phyloP scores from a whole-genome alignment of 176 grass and related monocot genomes.

The Elymus sibiricus region DNA sequence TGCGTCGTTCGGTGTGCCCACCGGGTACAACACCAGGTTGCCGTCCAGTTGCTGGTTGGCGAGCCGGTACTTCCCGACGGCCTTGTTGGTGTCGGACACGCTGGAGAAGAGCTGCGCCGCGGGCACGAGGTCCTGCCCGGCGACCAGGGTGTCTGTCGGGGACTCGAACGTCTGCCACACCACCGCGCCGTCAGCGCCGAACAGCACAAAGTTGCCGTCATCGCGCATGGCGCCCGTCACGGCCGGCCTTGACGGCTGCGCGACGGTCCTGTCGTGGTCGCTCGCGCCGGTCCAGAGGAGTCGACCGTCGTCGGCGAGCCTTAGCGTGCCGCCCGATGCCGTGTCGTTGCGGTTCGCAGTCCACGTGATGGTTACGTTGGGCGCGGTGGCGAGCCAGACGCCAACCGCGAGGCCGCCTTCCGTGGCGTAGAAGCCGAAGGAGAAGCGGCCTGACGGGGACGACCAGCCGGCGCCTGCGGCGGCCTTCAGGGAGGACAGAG shows the following conservation, averaged over 20 bases:
- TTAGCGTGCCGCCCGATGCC: background rate
- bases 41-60: background rate
- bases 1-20: background rate
- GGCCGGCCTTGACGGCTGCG: background rate
- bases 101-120: background rate
- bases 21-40: background rate
- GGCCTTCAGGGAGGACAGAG: background rate
- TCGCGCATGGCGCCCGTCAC: background rate
- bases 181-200: background rate
- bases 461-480: background rate
- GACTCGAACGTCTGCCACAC: background rate
- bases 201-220: background rate
- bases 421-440: background rate
- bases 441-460: background rate
- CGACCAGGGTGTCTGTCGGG: background rate
- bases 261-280: background rate
- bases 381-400: background rate
- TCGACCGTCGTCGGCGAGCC: background rate
- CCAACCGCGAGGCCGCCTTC: background rate
- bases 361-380: background rate
- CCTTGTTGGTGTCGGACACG: background rate
- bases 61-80: background rate
- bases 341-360: background rate
- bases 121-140: background rate
- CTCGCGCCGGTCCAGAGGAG: background rate